Evolutionary conservation across 306 rosid species (phyloP), one percentile per base, ranked within the genome.

Genomic region (Arachis stenosperma): DNA sequence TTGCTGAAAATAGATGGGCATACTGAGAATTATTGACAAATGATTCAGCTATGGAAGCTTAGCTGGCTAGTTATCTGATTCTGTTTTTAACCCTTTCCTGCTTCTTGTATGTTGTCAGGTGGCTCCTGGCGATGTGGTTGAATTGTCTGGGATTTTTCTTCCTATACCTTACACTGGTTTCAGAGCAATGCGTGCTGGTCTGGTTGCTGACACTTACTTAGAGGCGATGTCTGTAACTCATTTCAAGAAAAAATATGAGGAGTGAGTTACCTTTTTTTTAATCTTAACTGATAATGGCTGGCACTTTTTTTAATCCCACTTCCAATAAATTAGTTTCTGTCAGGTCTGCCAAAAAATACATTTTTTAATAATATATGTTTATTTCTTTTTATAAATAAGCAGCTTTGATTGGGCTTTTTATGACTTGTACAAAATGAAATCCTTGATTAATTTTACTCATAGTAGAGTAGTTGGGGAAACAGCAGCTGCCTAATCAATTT

Each of bases 181-280:
- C 75, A 87, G 95, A 84, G 99, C 99, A 81, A 89, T 94, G 99
- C 96, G 95, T 12, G 99, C 98, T 15, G 98, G 99, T 73, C 79
- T 94, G 62, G 96, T 94, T 81, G 98, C 99, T 51, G 99, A 94
- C 72, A 94, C 99, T 42, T 94, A 85, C 89, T 80, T 94, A 85
- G 99, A 94, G 81, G 95, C 95, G 84, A 94, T 91, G 99, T 94
- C 99, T 71, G 85, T 94, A 43, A 78, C 84, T 61, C 99, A 94
- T 84, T 88, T 87, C 80, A 94, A 94, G 96, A 94, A 90, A 83
- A 86, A 85, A 94, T 94, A 94, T 67, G 98, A 94, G 82, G 99
- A 94, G 99, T 91, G 82, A 85, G 98, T 61, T 70, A 41, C 58
- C 62, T 74, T 78, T 61, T 44, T 79, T 61, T 44, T 48, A 59